Evolutionary conservation across 148 eudicot genomes (phyloP).

Genomic region (Cornus florida): DNA sequence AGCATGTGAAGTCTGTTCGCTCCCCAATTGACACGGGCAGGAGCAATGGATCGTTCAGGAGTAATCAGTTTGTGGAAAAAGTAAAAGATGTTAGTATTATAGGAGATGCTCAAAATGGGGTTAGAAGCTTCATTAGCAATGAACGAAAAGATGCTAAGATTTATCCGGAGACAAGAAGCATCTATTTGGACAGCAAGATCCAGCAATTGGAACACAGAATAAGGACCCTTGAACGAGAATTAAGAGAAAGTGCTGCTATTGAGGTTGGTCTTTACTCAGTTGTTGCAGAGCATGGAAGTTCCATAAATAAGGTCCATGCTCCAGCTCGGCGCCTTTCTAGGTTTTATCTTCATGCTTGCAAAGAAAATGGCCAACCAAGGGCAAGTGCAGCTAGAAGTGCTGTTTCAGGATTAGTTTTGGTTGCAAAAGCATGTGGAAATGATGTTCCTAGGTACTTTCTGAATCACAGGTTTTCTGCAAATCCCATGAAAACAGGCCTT

Average conservation of each 20-base stretch:
- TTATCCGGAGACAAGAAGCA: conserved; percentile 39
- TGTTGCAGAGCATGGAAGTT: conserved; percentile 95
- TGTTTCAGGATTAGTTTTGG: conserved; percentile 77
- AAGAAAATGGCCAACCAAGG: conserved; percentile 45
- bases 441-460: conserved; percentile 86
- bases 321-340: conserved; percentile 97
- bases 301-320: conserved; percentile 85
- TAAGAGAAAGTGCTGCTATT: conserved; percentile 86
- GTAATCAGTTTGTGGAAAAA: conserved; percentile 12
- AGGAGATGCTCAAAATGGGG: conserved; percentile 17
- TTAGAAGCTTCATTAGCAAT: conserved; percentile 14
- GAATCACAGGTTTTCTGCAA: not conserved
- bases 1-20: conserved; percentile 67
- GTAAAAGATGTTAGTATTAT: conserved; percentile 5
- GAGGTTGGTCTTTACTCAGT: conserved; percentile 84
- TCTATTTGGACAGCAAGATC: conserved; percentile 40
- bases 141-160: conserved; percentile 38
- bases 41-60: conserved; percentile 44
- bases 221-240: conserved; percentile 69
- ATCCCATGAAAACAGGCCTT: not conserved
- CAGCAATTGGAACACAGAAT: conserved; percentile 62
- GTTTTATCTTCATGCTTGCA: conserved; percentile 70
- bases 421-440: conserved; percentile 96
- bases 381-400: conserved; percentile 73
- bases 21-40: conserved; percentile 52